A percentile compares a stretch with the other conserved stretches of the same genome.
phyloP scores from a whole-genome alignment of 305 asterid genomes.

The Fraxinus sp. region DNA sequence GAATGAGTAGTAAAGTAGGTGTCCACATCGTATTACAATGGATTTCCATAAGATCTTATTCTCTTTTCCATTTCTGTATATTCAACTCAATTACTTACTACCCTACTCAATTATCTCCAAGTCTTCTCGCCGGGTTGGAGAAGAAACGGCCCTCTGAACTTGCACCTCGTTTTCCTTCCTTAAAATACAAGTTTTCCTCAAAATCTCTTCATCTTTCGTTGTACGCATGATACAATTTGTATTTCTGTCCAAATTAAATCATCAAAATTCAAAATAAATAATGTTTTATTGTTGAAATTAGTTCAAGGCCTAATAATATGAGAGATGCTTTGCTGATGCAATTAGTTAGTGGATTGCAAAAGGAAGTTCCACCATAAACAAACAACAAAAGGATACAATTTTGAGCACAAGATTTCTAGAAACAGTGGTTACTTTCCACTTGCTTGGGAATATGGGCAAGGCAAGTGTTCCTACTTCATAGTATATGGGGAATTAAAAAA shows the following conservation, averaged over 20 bases:
- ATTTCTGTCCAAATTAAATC: not conserved
- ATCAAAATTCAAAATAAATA: not conserved
- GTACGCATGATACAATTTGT: not conserved
- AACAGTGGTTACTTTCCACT: conserved; percentile 8
- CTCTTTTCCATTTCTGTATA: too few relatives aligned
- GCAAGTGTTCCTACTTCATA: not conserved
- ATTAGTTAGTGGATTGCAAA: conserved; percentile 27
- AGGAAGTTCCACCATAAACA: conserved; percentile 24
- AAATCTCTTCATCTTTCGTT: not conserved
- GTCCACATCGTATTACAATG: too few relatives aligned
- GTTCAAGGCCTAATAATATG: conserved; percentile 25
- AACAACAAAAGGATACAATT: conserved; percentile 7
- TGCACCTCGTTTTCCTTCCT: not conserved
- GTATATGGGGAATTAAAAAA: not conserved
- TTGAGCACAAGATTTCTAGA: not conserved
- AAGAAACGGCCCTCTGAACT: not conserved
- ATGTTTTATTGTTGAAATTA: not conserved
- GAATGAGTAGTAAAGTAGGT: too few relatives aligned
- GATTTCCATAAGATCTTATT: too few relatives aligned
- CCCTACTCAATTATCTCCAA: not conserved
- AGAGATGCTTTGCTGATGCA: conserved; percentile 32
- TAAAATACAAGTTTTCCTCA: not conserved
- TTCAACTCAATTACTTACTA: too few relatives aligned
- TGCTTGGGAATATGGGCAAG: not conserved
- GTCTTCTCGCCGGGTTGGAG: not conserved